Evolutionary conservation across 1,284 basidiomycete genomes (phyloP).

Genomic region (Ceraceosorus guamensis): DNA sequence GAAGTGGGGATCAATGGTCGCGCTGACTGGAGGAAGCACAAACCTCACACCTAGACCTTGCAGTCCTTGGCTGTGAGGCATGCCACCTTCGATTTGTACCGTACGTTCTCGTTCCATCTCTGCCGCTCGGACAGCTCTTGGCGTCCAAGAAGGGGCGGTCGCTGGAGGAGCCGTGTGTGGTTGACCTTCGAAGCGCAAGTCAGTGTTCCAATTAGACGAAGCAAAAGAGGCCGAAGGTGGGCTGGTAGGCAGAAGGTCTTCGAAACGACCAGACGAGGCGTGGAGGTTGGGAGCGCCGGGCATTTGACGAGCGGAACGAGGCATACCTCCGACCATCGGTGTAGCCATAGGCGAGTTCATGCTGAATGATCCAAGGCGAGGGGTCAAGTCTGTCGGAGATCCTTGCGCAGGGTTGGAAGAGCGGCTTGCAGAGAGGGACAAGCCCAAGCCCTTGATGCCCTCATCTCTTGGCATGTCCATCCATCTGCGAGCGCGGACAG

Average conservation of each 20-base stretch:
- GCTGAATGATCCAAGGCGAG: background rate
- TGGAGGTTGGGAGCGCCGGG: background rate
- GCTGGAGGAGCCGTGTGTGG: background rate
- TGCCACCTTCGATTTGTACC: conserved; percentile 1
- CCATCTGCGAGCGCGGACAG: too few species aligned
- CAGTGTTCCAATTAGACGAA: conserved; percentile 3
- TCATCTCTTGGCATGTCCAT: background rate
- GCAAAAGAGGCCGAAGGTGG: background rate
- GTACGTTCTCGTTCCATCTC: conserved; percentile 6
- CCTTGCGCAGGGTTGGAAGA: background rate
- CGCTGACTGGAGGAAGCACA: background rate
- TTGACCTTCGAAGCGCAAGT: conserved; percentile 4
- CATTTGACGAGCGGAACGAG: too few species aligned
- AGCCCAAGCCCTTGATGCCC: background rate
- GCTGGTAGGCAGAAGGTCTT: background rate
- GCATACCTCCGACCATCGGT: too few species aligned
- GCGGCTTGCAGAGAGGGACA: background rate
- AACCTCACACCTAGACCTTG: conserved; percentile 3
- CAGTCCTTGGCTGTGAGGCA: background rate
- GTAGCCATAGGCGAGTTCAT: background rate
- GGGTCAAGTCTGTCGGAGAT: background rate
- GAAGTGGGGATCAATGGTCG: too few species aligned
- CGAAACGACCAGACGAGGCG: background rate
- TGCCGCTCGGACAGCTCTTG: background rate
- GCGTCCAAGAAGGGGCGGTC: background rate